Evolutionary conservation across 805 yeast species (phyloP), one percentile per base, ranked within the genome.

Genomic region (Yarrowia sp.): DNA sequence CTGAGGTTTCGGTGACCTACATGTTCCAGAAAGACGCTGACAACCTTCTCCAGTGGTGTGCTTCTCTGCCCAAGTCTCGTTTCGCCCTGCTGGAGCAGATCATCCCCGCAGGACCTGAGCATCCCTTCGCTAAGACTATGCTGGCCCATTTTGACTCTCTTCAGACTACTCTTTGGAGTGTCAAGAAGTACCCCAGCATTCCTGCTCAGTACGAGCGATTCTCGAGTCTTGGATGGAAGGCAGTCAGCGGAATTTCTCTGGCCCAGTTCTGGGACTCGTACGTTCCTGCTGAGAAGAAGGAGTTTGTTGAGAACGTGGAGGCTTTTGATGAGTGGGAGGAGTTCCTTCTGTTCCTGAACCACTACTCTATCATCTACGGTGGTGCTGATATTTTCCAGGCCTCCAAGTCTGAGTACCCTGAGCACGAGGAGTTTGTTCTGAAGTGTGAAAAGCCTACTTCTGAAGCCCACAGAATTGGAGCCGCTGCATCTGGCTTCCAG

Each of bases 241-340:
- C 59, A 2, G 73, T 68, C 10, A 29, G 24, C 6, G 64, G 68
- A 0, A 80, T 79, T 0, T 83, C 86, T 68, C 73, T 89, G 66
- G 76, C 80, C 61, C 80, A 80, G 31, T 80, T 81, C 65, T 89
- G 96, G 96, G 68, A 68, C 13, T 66, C 73, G 8, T 70, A 79
- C 19, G 73, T 85, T 1, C 70, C 77, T 4, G 65, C 65, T 2
- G 75, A 74, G 0, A 68, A 74, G 6, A 82, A 80, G 66, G 44
- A 61, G 0, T 70, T 72, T 39, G 78, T 89, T 8, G 76, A 76
- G 16, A 49, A 68, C 0, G 77, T 87, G 19, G 96, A 88, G 69
- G 81, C 82, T 3, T 89, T 88, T 72, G 96, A 89, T 71, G 96
- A 89, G 73, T 81, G 88, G 83, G 96, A 88, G 73, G 96, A 88